A percentile compares a stretch with the other conserved stretches of the same genome.
Conservation (phyloP, 2,329 filamentous ascomycete genomes). For the Penicillium expansum region DNA sequence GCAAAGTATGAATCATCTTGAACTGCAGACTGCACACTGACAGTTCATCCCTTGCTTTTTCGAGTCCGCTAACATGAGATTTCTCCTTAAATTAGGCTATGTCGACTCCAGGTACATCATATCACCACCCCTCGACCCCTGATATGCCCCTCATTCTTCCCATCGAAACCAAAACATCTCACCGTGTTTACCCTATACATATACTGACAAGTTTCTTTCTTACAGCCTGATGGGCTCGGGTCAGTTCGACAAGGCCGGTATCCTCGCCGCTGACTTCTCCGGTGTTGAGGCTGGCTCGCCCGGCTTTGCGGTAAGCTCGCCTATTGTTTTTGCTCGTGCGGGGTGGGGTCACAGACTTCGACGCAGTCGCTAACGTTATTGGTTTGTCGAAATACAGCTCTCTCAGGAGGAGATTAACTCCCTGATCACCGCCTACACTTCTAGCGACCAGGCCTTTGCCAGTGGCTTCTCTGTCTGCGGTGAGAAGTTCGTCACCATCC, state of each 20-base stretch:
- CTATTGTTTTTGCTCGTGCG: slow-evolving; percentile 3
- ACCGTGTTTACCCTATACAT: background rate
- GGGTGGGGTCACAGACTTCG: background rate
- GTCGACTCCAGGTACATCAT: slow-evolving; percentile 60
- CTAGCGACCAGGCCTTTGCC: slow-evolving; percentile 47
- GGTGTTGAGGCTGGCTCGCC: slow-evolving; percentile 72
- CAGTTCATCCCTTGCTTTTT: slow-evolving; percentile 2
- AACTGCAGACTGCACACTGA: background rate
- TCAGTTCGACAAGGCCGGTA: slow-evolving; percentile 79
- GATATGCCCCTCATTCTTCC: slow-evolving; percentile 4
- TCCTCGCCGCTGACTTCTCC: slow-evolving; percentile 77
- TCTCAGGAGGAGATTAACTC: slow-evolving; percentile 55
- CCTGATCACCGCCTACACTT: slow-evolving; percentile 53
- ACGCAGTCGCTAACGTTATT: background rate
- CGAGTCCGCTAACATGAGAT: slow-evolving; percentile 13
- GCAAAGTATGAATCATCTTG: slow-evolving; percentile 30
- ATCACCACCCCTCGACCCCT: slow-evolving; percentile 10
- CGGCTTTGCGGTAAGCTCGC: slow-evolving; percentile 66
- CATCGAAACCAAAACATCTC: slow-evolving; percentile 5
- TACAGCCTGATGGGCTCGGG: slow-evolving; percentile 73
- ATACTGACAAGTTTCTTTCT: slow-evolving; percentile 15
- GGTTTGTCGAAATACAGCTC: slow-evolving; percentile 39
- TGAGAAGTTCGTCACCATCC: slow-evolving; percentile 74
- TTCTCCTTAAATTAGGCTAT: slow-evolving; percentile 49
- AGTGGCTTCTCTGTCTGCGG: slow-evolving; percentile 74